Evolutionary conservation across 2,329 filamentous ascomycete genomes (phyloP).

Genomic region (Domatiomyces catenatus): DNA sequence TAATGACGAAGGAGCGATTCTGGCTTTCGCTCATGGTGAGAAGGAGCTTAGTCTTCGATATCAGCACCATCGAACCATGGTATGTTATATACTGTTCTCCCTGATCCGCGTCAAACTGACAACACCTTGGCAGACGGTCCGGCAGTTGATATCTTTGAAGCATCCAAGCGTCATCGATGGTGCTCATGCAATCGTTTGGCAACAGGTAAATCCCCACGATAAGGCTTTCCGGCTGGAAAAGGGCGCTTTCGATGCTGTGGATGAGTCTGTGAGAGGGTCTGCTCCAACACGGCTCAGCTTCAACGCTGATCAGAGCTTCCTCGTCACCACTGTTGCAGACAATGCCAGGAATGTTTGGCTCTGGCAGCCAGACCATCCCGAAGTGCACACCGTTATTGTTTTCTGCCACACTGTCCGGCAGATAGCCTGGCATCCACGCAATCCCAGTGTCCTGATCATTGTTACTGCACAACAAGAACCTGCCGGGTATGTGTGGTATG

Average conservation of each 20-base stretch:
- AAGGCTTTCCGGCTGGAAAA: conserved; percentile 7
- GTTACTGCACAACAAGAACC: conserved; percentile 7
- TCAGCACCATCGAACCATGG: conserved; percentile 6
- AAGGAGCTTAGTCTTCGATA: conserved; percentile 9
- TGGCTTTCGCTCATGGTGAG: conserved; percentile 8
- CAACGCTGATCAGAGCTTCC: conserved; percentile 7
- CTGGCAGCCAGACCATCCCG: conserved; percentile 6
- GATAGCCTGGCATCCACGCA: conserved; percentile 9
- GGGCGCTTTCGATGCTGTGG: conserved; percentile 5
- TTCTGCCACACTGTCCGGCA: conserved; percentile 9
- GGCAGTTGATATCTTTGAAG: conserved; percentile 1
- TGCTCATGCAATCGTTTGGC: conserved; percentile 9
- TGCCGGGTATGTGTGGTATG: conserved; percentile 9
- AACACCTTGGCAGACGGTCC: background rate
- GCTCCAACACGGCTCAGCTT: conserved; percentile 5
- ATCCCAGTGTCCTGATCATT: conserved; percentile 9
- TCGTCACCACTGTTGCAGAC: conserved; percentile 8
- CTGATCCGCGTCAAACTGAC: background rate
- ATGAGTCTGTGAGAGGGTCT: background rate
- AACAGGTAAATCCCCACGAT: conserved; percentile 3
- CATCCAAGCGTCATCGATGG: conserved; percentile 12
- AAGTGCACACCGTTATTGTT: conserved; percentile 6
- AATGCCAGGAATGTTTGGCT: conserved; percentile 8
- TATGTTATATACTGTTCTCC: background rate
- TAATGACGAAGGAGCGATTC: conserved; percentile 3